These are phyloP conservation scores for Neohortaea acidophila DNA, from an alignment of 495 filamentous ascomycete species.

Conservation along the genomic window DNA sequence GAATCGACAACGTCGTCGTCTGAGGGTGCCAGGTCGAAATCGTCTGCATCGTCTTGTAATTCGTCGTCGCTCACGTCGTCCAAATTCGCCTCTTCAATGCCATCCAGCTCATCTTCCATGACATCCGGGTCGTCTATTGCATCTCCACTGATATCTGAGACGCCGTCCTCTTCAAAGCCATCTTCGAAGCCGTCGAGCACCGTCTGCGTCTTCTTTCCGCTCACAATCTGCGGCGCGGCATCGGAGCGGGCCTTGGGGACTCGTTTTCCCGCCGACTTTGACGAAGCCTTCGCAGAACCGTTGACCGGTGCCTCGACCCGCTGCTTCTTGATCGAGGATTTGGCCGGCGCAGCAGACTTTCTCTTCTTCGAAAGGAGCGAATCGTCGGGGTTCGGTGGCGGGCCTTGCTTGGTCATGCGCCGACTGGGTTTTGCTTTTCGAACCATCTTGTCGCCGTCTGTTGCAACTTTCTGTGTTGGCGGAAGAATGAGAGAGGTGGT, in stretches of 20 bases:
- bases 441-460: no score
- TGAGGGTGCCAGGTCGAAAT: constrained; percentile 32
- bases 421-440: constrained; percentile 37
- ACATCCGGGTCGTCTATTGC: constrained; percentile 21
- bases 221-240: constrained; percentile 1
- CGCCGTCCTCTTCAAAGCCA: constrained; percentile 22
- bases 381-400: constrained; percentile 69
- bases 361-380: constrained; percentile 61
- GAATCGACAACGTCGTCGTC: constrained; percentile 38
- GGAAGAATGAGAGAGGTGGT: no score
- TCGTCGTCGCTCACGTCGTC: constrained; percentile 35
- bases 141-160: constrained; percentile 22
- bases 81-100: constrained; percentile 19
- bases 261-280: constrained; percentile 22
- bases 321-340: constrained; percentile 49
- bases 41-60: constrained; percentile 36
- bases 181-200: constrained; percentile 7
- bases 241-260: constrained; percentile 23
- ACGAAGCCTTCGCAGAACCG: constrained; percentile 17
- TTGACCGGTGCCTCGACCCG: constrained; percentile 37
- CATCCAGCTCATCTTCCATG: constrained; percentile 32
- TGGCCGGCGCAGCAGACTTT: constrained; percentile 39
- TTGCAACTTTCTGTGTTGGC: no score
- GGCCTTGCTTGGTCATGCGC: constrained; percentile 90
- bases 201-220: not conserved